phyloP scores from a whole-genome alignment of 768 basidiomycete genomes.

The Hericium alpestre region DNA sequence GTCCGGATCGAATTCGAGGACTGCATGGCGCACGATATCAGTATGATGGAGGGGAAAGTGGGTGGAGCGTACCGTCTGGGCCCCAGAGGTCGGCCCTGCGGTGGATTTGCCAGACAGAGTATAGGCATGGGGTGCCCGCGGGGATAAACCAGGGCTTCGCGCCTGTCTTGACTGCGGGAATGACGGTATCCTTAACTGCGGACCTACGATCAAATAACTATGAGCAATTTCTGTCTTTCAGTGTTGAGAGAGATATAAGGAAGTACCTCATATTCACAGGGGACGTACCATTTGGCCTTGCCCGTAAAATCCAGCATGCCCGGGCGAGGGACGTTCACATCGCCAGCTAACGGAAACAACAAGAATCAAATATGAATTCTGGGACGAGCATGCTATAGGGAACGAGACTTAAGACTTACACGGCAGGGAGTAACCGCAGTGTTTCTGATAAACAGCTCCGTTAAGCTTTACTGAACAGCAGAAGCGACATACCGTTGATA shows the following conservation, averaged over 20 bases:
- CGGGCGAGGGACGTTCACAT: constrained; percentile 52
- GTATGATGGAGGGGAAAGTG: background rate
- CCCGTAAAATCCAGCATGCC: constrained; percentile 79
- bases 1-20: constrained; percentile 60
- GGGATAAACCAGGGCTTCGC: background rate
- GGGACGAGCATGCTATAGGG: background rate
- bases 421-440: background rate
- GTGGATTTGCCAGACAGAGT: constrained; percentile 58
- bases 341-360: constrained; percentile 31
- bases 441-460: background rate
- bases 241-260: background rate
- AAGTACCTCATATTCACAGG: background rate
- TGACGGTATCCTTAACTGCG: background rate
- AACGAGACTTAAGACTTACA: background rate
- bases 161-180: background rate
- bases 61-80: constrained; percentile 40
- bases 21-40: constrained; percentile 20
- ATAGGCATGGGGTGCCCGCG: constrained; percentile 19
- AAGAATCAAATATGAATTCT: background rate
- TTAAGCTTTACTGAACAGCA: background rate
- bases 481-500: constrained; percentile 11
- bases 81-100: constrained; percentile 60
- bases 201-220: background rate
- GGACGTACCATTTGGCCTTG: constrained; percentile 78
- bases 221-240: background rate